Percentiles rank a stretch among this genome's conserved stretches.
phyloP scores from a whole-genome alignment of 768 basidiomycete species.

The Suillus clintonianus region DNA sequence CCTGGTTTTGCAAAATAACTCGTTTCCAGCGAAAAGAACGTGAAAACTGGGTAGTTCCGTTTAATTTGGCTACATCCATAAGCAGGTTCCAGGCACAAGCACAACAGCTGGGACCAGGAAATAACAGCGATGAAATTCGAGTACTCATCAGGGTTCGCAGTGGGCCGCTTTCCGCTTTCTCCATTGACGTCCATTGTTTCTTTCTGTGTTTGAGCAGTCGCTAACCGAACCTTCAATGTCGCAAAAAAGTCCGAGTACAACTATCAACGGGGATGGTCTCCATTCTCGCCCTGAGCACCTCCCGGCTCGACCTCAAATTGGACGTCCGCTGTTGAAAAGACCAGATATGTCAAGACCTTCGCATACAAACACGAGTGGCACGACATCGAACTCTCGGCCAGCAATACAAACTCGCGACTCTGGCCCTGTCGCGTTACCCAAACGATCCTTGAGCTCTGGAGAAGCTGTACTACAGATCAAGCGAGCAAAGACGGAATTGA shows the following conservation, averaged over 20 bases:
- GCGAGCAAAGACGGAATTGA: slow-evolving; percentile 25
- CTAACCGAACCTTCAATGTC: slow-evolving; percentile 25
- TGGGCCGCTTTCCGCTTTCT: slow-evolving; percentile 40
- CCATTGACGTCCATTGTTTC: slow-evolving; percentile 40
- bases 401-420: slow-evolving; percentile 7
- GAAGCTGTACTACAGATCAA: slow-evolving; percentile 40
- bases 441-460: slow-evolving; percentile 24
- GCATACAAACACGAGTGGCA: slow-evolving; percentile 7
- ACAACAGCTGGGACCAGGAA: slow-evolving; percentile 22
- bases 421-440: slow-evolving; percentile 19
- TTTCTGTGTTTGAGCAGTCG: slow-evolving; percentile 48
- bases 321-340: slow-evolving; percentile 14
- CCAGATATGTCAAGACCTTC: slow-evolving; percentile 16
- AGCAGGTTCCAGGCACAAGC: slow-evolving; percentile 30
- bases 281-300: slow-evolving; percentile 28
- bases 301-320: slow-evolving; percentile 21
- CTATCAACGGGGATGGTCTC: slow-evolving; percentile 13
- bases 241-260: slow-evolving; percentile 14
- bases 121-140: slow-evolving; percentile 35
- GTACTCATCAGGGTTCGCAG: slow-evolving; percentile 59
- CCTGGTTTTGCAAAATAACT: slow-evolving; percentile 24
- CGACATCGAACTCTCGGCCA: slow-evolving; percentile 11
- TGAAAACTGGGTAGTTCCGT: slow-evolving; percentile 44
- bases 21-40: slow-evolving; percentile 43
- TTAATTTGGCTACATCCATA: slow-evolving; percentile 39